These are phyloP conservation scores for Trichoderma lentiforme DNA, from an alignment of 2,329 filamentous ascomycete species.

Conservation along the genomic window DNA sequence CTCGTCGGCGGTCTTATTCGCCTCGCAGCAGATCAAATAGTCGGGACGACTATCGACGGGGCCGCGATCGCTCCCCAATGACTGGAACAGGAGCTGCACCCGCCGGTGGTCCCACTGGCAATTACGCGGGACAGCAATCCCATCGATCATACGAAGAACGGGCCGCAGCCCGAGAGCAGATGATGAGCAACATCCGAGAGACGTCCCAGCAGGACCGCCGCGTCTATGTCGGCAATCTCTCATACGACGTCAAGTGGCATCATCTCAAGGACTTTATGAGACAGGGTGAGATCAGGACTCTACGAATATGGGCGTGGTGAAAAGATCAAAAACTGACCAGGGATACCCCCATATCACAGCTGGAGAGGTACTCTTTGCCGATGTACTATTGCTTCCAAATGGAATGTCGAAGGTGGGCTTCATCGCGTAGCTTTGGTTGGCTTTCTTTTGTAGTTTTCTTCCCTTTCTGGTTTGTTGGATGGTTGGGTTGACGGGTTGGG, in stretches of 20 bases:
- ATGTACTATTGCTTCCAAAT: constrained; percentile 99
- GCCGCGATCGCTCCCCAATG: constrained; percentile 80
- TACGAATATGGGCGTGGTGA: constrained; percentile 24
- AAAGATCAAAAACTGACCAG: constrained; percentile 38
- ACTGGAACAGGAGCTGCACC: constrained; percentile 66
- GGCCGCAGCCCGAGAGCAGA: constrained; percentile 79
- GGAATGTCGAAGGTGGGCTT: constrained; percentile 99
- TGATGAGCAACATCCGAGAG: constrained; percentile 93
- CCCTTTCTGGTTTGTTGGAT: constrained; percentile 72
- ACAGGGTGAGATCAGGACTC: constrained; percentile 70
- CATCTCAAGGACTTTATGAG: constrained; percentile 99
- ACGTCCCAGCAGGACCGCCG: constrained; percentile 97
- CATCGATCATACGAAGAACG: constrained; percentile 83
- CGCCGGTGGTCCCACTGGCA: constrained; percentile 66
- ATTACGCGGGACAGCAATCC: constrained; percentile 57
- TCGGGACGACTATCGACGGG: constrained; percentile 72
- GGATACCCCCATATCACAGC: constrained; percentile 53
- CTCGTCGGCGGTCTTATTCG: constrained; percentile 73
- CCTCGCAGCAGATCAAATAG: constrained; percentile 73
- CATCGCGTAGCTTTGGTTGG: constrained; percentile 84
- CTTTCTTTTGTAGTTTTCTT: constrained; percentile 69
- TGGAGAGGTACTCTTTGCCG: constrained; percentile 98
- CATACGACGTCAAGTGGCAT: constrained; percentile 99
- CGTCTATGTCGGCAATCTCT: constrained; percentile 98
- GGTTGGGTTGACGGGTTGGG: constrained; percentile 99